Percentiles rank a stretch among this genome's conserved stretches.
These are phyloP conservation scores for Asterophora parasitica DNA, from an alignment of 768 basidiomycete species.

Conservation along the genomic window DNA sequence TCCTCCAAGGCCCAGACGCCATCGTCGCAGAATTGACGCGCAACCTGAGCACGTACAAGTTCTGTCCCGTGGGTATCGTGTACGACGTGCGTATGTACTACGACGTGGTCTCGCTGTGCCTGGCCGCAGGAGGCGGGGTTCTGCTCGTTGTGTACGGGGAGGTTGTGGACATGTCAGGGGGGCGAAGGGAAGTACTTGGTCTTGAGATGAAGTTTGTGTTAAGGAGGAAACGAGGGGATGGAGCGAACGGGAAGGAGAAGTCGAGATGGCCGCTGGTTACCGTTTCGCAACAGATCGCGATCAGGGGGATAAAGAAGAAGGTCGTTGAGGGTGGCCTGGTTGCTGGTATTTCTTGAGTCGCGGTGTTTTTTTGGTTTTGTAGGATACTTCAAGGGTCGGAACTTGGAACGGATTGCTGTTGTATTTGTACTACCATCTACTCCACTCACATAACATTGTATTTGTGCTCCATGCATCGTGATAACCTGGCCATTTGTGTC, in stretches of 20 bases:
- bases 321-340: not conserved
- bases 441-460: too few species aligned
- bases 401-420: too few species aligned
- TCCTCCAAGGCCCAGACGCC: conserved; percentile 9
- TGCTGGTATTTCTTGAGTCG: not conserved
- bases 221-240: conserved; percentile 4
- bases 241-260: not conserved
- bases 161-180: conserved; percentile 14
- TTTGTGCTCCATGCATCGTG: too few species aligned
- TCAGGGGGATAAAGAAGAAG: not conserved
- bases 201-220: conserved; percentile 29
- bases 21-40: conserved; percentile 12
- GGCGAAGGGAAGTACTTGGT: conserved; percentile 3
- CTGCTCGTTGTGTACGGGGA: conserved; percentile 24
- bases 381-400: not conserved
- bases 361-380: not conserved
- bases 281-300: conserved; percentile 23
- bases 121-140: conserved; percentile 15
- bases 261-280: conserved; percentile 23
- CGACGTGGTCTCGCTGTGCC: conserved; percentile 18
- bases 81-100: conserved; percentile 15
- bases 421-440: too few species aligned
- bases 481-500: too few species aligned
- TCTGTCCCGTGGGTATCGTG: conserved; percentile 12
- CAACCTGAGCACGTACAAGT: conserved; percentile 15